Evolutionary conservation across 2,329 filamentous ascomycete genomes (phyloP).

Genomic region (Fusarium duplospermum): DNA sequence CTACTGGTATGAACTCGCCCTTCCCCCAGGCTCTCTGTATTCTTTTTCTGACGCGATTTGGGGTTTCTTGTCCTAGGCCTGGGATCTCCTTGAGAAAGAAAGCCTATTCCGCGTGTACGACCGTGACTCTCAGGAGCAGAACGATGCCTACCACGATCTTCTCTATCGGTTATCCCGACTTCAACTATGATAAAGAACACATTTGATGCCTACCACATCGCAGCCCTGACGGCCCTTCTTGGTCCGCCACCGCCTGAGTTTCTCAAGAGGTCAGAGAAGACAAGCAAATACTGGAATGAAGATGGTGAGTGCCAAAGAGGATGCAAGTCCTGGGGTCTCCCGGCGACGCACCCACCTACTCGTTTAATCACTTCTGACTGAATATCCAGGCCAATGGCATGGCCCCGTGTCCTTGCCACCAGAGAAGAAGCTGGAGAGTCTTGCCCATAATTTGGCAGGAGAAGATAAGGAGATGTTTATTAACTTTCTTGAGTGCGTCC

Average conservation of each 20-base stretch:
- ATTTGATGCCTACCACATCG: no score
- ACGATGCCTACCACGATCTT: neutral
- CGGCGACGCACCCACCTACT: neutral
- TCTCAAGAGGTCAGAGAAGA: neutral
- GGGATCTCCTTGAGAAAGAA: neutral
- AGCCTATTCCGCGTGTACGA: neutral
- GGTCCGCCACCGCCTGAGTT: neutral
- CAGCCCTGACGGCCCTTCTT: neutral
- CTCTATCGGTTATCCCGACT: no score
- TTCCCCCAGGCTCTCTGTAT: neutral
- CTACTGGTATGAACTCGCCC: neutral
- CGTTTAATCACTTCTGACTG: neutral
- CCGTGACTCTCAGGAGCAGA: neutral
- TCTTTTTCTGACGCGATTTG: neutral
- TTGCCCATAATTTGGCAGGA: neutral
- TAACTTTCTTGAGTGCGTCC: neutral
- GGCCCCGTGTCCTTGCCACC: neutral
- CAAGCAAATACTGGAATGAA: neutral
- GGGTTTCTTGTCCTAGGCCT: neutral
- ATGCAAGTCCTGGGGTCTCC: neutral
- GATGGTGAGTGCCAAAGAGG: neutral
- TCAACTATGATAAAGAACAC: no score
- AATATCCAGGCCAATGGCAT: neutral
- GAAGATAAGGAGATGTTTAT: neutral
- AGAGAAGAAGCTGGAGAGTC: neutral